These are phyloP conservation scores for Ceriops decandra DNA, from an alignment of 345 rosid genomes.

Conservation along the genomic window DNA sequence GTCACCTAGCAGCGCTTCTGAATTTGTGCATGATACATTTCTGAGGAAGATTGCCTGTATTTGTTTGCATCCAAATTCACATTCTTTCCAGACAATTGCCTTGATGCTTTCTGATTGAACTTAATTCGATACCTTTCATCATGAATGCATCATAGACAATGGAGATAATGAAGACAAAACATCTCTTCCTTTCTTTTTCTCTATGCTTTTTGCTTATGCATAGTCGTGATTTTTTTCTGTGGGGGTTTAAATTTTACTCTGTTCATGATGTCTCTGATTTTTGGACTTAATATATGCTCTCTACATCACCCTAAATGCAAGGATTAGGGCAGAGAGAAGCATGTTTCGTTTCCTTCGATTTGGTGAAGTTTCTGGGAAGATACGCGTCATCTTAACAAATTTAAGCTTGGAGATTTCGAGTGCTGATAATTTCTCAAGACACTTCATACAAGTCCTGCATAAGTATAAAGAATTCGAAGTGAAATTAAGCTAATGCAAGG, in stretches of 20 bases:
- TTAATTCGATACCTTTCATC: not conserved
- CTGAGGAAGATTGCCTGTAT: not conserved
- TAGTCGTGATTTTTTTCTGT: too few relatives aligned
- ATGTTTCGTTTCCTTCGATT: not conserved
- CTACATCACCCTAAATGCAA: not conserved
- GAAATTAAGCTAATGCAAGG: too few relatives aligned
- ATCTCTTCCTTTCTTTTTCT: too few relatives aligned
- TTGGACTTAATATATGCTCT: too few relatives aligned
- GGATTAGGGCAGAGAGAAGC: not conserved
- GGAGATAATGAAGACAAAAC: too few relatives aligned
- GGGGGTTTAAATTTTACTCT: too few relatives aligned
- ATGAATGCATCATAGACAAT: not conserved
- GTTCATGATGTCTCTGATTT: too few relatives aligned
- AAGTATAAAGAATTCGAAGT: not conserved
- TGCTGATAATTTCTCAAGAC: not conserved
- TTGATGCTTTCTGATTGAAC: not conserved
- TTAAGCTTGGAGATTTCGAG: not conserved
- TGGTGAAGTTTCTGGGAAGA: too few relatives aligned
- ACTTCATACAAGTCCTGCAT: not conserved
- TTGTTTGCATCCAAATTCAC: conserved; percentile 2
- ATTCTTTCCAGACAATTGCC: not conserved
- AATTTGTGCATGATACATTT: not conserved
- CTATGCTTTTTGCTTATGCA: too few relatives aligned
- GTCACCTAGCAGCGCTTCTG: not conserved
- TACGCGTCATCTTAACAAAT: not conserved